Evolutionary conservation across 805 yeast genomes (phyloP), one percentile per base, ranked within the genome.

Genomic region (Teunomyces tritomae): DNA sequence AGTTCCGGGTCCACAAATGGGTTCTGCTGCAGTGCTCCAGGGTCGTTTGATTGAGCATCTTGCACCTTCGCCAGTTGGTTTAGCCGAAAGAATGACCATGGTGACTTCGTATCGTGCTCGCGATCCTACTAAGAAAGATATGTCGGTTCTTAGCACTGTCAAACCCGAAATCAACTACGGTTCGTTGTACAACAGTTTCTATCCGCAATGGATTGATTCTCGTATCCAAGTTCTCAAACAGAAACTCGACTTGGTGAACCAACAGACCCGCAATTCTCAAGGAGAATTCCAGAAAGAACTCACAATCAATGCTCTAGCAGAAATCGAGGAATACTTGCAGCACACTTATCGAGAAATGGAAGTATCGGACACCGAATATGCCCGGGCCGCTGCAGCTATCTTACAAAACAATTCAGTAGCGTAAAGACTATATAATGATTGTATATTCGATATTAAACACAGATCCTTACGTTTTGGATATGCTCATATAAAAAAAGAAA

Each of bases 21-120:
- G 82, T n/a, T 70, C 71, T 56, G 80, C 78, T n/a, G 67, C 76
- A 16, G 59, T 76, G n/a, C 61, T 76, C 39, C 80, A 76, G 57
- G 80, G 79, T 7, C 64, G 77, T 46, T 63, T 74, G 29, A 57
- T 77, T 24, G 71, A 65, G 52, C 80, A 77, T 51, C 63, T 77
- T 49, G 81, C 80, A 7, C 69, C 78, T 16, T 71, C 71, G 46
- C 79, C 80, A 13, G 55, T 57, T 24, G 68, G 70, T 36, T 58
- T 59, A 10, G 45, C 62, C 28, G 76, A 70, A 54, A 58, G 76
- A 56, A 69, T 71, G 46, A 71, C 76, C 20, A 66, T 68, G 73
- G 76, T 71, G n/a, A 70, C 74, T 3, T 64, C 71, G 8, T 70
- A 66, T 51, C 55, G 71, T 30, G 68, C 75, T 13, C 67, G 64